A percentile compares a stretch with the other conserved stretches of the same genome.
Evolutionary conservation across 2,329 filamentous ascomycete species (phyloP).

Genomic region (Gyromitra esculenta): DNA sequence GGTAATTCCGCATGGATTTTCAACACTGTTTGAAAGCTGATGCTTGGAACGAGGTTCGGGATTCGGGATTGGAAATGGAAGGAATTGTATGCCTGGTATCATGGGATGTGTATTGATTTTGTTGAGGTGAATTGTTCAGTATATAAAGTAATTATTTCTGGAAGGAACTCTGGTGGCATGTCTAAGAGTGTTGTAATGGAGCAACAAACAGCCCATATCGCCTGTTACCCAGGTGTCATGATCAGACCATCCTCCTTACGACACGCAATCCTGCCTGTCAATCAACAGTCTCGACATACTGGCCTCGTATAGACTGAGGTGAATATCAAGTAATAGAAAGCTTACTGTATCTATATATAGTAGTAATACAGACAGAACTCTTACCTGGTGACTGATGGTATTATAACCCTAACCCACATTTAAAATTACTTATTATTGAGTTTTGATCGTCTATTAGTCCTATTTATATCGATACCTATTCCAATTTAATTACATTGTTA

Average conservation of each 20-base stretch:
- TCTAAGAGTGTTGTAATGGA: neutral
- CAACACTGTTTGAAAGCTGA: neutral
- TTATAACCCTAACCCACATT: too few species aligned
- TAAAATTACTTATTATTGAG: too few species aligned
- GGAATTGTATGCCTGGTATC: neutral
- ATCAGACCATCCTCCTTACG: constrained; percentile 9
- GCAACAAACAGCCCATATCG: constrained; percentile 23
- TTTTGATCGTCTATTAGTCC: too few species aligned
- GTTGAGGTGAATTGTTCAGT: neutral
- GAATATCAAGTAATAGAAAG: too few species aligned
- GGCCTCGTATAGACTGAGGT: too few species aligned
- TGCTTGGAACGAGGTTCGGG: neutral
- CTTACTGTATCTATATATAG: too few species aligned
- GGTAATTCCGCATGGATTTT: constrained; percentile 17
- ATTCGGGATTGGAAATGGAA: neutral
- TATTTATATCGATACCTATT: too few species aligned
- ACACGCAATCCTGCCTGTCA: neutral
- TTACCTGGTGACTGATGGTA: too few species aligned
- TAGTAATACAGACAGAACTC: too few species aligned
- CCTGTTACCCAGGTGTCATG: neutral
- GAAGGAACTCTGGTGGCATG: neutral
- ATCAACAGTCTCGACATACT: neutral
- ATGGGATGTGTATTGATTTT: too few species aligned
- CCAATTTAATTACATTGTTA: too few species aligned
- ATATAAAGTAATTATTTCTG: constrained; percentile 1